Evolutionary conservation across 176 grass and related monocot genomes (phyloP).

Genomic region (Neostapfia colusana): DNA sequence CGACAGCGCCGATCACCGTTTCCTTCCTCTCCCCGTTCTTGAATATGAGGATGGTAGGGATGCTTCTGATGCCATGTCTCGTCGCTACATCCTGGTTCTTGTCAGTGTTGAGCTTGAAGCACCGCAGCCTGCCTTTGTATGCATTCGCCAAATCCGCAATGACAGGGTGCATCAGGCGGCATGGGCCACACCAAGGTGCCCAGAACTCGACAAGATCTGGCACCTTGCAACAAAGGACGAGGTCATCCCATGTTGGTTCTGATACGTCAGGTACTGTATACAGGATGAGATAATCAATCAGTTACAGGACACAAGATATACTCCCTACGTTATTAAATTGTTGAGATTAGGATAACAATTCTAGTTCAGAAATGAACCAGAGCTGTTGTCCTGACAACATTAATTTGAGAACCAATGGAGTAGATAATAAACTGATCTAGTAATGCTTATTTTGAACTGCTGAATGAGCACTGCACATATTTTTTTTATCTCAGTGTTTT

Average conservation of each 20-base stretch:
- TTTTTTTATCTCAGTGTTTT: no score
- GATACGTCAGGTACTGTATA: constrained; percentile 51
- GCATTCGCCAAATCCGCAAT: constrained; percentile 44
- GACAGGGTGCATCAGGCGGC: constrained; percentile 61
- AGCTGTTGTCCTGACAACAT: no score
- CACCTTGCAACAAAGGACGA: constrained; percentile 34
- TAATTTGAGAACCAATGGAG: no score
- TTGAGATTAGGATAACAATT: no score
- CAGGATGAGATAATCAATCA: background rate
- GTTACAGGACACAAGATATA: background rate
- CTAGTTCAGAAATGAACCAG: no score
- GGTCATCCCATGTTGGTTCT: constrained; percentile 42
- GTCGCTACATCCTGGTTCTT: constrained; percentile 45
- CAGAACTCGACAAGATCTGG: constrained; percentile 63
- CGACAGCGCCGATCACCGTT: constrained; percentile 46
- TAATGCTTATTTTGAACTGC: no score
- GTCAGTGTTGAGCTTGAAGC: constrained; percentile 58
- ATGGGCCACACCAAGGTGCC: constrained; percentile 72
- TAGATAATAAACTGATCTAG: no score
- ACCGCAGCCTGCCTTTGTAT: constrained; percentile 46
- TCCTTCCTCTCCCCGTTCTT: constrained; percentile 65
- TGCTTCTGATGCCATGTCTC: constrained; percentile 58
- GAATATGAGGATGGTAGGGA: constrained; percentile 69
- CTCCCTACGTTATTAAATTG: no score
- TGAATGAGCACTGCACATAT: background rate